Base-by-base conservation (phyloP, 1,284 basidiomycete genomes). In the Omphalotus olearius region DNA sequence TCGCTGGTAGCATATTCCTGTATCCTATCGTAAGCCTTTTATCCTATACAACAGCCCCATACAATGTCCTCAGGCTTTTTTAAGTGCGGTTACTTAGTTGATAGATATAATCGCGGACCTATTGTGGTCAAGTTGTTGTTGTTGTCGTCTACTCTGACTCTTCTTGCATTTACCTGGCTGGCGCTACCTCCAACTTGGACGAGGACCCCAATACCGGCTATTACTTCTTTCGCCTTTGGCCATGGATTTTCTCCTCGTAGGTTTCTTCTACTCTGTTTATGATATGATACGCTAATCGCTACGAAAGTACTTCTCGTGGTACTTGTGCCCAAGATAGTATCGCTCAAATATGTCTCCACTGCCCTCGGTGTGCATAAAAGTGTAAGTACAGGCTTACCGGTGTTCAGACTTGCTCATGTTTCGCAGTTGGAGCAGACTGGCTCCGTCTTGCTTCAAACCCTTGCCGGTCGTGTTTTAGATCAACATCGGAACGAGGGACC, bases 361-460 rank as follows among this genome's bases (percentile, higher is more conserved):
- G 88, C 87, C 1, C 72, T 91, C 0, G 88, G 88, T 1, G 81
- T 84, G 9, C 88, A 91, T 62, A 91, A 91, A 66, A 82, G 82
- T 60, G 85, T 88, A 66, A 56, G 83, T 71, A 38, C 17, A 6
- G 37, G 26, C 42, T 23, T 36, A 7, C 25, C 35, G 10, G 40
- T 25, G 17, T 28, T 54, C 53, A 11, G 47, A 20, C 39, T 25
- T 33, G 53, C 18, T 50, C 35, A 20, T 53, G 17, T 43, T 45
- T 51, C 26, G 17, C 50, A 88, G 86, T 69, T 91, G 54, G 88
- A 91, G 61, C 80, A 87, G 64, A 80, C 82, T 1, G 85, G 85
- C 0, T 79, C 83, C 3, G 84, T 82, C 0, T 77, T 88, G 50
- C 80, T 82, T 53, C 85, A 90, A 60, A 88, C 85, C 0, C 62